Evolutionary conservation across 768 basidiomycete species (phyloP).

Genomic region (Cubamyces lactineus): DNA sequence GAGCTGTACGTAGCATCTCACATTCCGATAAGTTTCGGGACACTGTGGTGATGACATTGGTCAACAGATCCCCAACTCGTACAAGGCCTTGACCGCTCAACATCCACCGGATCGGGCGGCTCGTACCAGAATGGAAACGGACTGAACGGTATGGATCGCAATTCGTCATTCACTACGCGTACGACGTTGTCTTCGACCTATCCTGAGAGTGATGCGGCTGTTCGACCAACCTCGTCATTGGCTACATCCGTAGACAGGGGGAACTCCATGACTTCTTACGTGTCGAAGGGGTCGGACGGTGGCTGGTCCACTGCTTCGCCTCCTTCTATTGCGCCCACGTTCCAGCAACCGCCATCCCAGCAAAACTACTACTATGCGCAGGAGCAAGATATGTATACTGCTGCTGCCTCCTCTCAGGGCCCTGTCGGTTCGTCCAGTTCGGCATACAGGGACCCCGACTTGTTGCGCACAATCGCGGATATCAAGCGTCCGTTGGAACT

Average conservation of each 20-base stretch:
- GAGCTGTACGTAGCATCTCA: slow-evolving; percentile 16
- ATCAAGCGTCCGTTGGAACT: slow-evolving; percentile 45
- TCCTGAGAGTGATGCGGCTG: slow-evolving; percentile 17
- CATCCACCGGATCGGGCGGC: slow-evolving; percentile 19
- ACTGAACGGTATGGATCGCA: slow-evolving; percentile 25
- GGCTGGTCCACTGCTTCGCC: slow-evolving; percentile 22
- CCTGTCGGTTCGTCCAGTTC: slow-evolving; percentile 27
- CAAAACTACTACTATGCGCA: slow-evolving; percentile 16
- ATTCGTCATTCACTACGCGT: slow-evolving; percentile 22
- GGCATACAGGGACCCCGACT: slow-evolving; percentile 32
- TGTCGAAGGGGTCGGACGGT: slow-evolving; percentile 29
- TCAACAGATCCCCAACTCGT: slow-evolving; percentile 13
- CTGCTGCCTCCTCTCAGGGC: slow-evolving; percentile 36
- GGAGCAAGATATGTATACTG: slow-evolving; percentile 38
- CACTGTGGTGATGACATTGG: neutral
- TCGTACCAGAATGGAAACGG: slow-evolving; percentile 24
- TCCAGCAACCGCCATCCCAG: slow-evolving; percentile 18
- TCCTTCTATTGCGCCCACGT: slow-evolving; percentile 22
- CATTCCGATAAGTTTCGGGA: neutral
- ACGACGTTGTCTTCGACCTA: slow-evolving; percentile 26
- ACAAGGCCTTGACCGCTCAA: slow-evolving; percentile 21
- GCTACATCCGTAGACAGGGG: slow-evolving; percentile 36
- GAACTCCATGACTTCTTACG: slow-evolving; percentile 34
- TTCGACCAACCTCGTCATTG: slow-evolving; percentile 22
- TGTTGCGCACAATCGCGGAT: slow-evolving; percentile 32